phyloP scores from a whole-genome alignment of 2,329 filamentous ascomycete species.

The Sordariomycetes sp. region DNA sequence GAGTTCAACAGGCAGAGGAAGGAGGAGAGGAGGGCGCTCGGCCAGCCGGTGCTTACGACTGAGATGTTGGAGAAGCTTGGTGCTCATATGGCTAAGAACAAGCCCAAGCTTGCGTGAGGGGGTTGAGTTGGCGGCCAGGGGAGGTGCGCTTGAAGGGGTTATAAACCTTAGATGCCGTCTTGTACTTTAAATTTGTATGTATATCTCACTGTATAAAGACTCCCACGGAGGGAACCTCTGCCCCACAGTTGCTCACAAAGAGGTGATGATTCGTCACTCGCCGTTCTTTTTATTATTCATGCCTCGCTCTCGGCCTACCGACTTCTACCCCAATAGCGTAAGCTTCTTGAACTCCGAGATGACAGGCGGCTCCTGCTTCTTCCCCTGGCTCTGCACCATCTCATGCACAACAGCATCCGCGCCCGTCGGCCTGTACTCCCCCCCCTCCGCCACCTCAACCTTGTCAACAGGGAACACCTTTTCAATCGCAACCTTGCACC shows the following conservation, averaged over 20 bases:
- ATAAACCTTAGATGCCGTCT: neutral
- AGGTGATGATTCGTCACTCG: neutral
- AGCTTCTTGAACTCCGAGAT: constrained; percentile 35
- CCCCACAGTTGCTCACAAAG: neutral
- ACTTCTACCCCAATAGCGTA: constrained; percentile 30
- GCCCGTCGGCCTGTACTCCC: constrained; percentile 24
- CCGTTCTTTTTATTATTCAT: neutral
- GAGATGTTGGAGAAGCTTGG: constrained; percentile 51
- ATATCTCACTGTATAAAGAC: neutral
- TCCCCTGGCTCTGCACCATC: constrained; percentile 29
- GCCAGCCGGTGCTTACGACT: constrained; percentile 40
- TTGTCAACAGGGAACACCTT: constrained; percentile 48
- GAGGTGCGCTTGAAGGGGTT: neutral
- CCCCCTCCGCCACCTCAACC: constrained; percentile 8
- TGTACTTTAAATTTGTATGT: constrained; percentile 7
- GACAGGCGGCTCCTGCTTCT: constrained; percentile 31
- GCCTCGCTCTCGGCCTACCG: neutral
- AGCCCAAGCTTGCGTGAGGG: constrained; percentile 8
- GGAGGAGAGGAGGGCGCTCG: constrained; percentile 33
- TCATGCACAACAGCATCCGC: constrained; percentile 39
- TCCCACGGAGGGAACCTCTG: neutral
- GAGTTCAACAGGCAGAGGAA: constrained; percentile 44
- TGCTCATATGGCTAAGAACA: constrained; percentile 44
- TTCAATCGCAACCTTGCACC: constrained; percentile 50
- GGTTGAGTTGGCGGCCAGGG: neutral